phyloP scores from a whole-genome alignment of 768 basidiomycete species.

The Macrolepiota dolichaula region DNA sequence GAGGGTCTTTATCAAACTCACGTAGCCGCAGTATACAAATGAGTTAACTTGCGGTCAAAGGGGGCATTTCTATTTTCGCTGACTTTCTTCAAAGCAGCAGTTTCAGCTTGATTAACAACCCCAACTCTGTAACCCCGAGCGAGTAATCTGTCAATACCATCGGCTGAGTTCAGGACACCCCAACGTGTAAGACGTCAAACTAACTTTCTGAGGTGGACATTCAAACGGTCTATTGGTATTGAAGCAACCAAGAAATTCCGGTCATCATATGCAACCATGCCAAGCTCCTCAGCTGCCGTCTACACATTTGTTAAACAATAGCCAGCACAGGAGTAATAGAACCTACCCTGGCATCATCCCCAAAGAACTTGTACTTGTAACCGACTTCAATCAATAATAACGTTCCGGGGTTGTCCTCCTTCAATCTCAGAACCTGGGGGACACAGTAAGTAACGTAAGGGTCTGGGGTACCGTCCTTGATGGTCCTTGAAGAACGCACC shows the following conservation, averaged over 20 bases:
- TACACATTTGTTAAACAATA: constrained; percentile 20
- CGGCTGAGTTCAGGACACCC: background rate
- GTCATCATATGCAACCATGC: constrained; percentile 68
- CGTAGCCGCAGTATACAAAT: constrained; percentile 87
- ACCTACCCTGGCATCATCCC: constrained; percentile 74
- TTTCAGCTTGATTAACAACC: constrained; percentile 79
- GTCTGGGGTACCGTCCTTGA: background rate
- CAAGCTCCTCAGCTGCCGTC: constrained; percentile 74
- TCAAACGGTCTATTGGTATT: constrained; percentile 64
- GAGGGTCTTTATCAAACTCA: constrained; percentile 34
- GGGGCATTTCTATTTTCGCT: constrained; percentile 70
- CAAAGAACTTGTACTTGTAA: constrained; percentile 82
- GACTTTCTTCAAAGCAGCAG: constrained; percentile 84
- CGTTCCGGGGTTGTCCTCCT: constrained; percentile 59
- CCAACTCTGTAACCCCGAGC: constrained; percentile 82
- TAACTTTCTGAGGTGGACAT: constrained; percentile 76
- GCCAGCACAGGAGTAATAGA: background rate
- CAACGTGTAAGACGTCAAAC: constrained; percentile 12
- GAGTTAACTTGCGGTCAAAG: constrained; percentile 72
- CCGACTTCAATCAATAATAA: constrained; percentile 81
- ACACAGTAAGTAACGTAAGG: background rate
- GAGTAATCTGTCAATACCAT: constrained; percentile 48
- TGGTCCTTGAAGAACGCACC: constrained; percentile 21
- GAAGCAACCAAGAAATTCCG: constrained; percentile 76
- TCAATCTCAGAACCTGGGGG: constrained; percentile 50